These are phyloP conservation scores for Roridomyces roridus DNA, from an alignment of 768 basidiomycete genomes.

Conservation along the genomic window DNA sequence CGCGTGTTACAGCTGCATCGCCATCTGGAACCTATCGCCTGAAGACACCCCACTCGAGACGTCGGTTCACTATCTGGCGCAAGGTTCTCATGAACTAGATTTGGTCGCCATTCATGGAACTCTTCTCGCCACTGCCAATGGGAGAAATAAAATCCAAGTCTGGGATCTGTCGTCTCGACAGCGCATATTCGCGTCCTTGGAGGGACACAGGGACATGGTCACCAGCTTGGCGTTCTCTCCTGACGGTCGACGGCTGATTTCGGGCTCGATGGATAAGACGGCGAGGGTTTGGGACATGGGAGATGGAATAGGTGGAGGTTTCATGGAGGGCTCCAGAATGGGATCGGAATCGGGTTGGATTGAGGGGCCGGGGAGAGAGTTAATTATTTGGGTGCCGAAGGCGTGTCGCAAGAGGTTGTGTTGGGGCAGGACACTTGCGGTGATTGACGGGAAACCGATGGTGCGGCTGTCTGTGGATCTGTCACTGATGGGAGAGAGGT, in stretches of 20 bases:
- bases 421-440: slow-evolving; percentile 17
- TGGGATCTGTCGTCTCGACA: background rate
- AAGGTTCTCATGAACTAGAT: background rate
- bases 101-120: background rate
- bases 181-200: background rate
- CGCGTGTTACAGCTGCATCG: slow-evolving; percentile 1
- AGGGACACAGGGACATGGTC: slow-evolving; percentile 23
- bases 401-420: slow-evolving; percentile 8
- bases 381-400: slow-evolving; percentile 17
- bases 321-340: slow-evolving; percentile 7
- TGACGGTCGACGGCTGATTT: slow-evolving; percentile 26
- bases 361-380: slow-evolving; percentile 2
- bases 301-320: background rate
- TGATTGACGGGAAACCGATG: slow-evolving; percentile 16
- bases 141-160: background rate
- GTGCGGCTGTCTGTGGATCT: background rate
- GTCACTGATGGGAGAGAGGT: slow-evolving; percentile 1
- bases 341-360: slow-evolving; percentile 10
- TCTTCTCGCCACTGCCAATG: slow-evolving; percentile 9
- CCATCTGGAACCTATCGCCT: background rate
- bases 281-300: slow-evolving; percentile 15
- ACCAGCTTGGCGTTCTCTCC: slow-evolving; percentile 26
- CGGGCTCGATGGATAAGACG: slow-evolving; percentile 23
- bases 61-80: background rate
- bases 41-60: background rate